Evolutionary conservation across 495 filamentous ascomycete genomes (phyloP).

Genomic region (Lentithecium fluviatile): DNA sequence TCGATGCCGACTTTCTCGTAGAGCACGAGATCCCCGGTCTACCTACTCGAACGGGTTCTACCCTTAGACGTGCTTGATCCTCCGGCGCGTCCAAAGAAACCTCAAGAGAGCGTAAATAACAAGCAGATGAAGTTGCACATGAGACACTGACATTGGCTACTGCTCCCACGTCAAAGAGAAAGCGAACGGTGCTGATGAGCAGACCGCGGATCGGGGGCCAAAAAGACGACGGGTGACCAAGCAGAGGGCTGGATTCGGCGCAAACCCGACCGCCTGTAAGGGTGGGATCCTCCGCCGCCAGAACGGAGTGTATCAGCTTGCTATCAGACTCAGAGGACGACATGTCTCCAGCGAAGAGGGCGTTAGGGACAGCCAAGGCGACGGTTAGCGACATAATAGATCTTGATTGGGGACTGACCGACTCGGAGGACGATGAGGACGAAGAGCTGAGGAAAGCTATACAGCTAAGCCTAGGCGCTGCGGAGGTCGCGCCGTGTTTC

Average conservation of each 20-base stretch:
- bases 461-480: too few species aligned
- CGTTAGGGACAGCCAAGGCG: too few species aligned
- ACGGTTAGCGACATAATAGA: not conserved
- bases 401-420: too few species aligned
- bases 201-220: not conserved
- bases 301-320: not conserved
- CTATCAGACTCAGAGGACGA: not conserved
- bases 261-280: too few species aligned
- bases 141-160: not conserved
- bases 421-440: too few species aligned
- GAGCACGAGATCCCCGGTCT: slow-evolving; percentile 25
- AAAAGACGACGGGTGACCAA: too few species aligned
- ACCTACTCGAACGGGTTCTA: slow-evolving; percentile 18
- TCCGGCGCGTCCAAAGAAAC: not conserved
- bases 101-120: not conserved
- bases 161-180: not conserved
- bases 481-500: too few species aligned
- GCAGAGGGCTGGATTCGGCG: too few species aligned
- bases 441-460: too few species aligned
- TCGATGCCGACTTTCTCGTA: slow-evolving; percentile 22
- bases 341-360: not conserved
- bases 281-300: too few species aligned
- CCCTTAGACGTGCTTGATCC: slow-evolving; percentile 3
- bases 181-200: not conserved
- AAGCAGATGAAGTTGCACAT: not conserved